phyloP scores from a whole-genome alignment of 331 rosid genomes.

The Quercus phellos region DNA sequence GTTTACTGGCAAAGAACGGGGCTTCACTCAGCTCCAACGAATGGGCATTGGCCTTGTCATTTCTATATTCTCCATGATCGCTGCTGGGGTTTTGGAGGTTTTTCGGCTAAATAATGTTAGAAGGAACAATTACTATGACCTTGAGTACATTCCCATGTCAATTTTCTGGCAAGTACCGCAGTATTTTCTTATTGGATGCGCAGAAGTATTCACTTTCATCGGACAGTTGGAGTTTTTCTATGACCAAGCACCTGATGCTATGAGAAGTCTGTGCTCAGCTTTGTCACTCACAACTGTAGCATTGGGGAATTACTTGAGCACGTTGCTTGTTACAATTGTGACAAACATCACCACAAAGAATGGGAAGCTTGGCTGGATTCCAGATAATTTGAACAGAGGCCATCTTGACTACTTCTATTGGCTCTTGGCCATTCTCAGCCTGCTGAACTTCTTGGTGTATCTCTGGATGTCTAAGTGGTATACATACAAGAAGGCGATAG shows the following conservation, averaged over 20 bases:
- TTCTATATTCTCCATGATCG: conserved; percentile 52
- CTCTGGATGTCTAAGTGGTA: conserved; percentile 56
- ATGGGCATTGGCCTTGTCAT: conserved; percentile 71
- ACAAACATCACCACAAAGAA: conserved; percentile 44
- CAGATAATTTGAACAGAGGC: conserved; percentile 63
- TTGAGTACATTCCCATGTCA: conserved; percentile 50
- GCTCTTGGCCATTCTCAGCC: conserved; percentile 58
- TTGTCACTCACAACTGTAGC: conserved; percentile 61
- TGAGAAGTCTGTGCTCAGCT: conserved; percentile 72
- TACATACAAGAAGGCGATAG: conserved; percentile 43
- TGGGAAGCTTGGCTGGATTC: conserved; percentile 73
- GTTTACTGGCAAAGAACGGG: conserved; percentile 57
- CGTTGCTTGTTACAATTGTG: conserved; percentile 58
- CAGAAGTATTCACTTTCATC: conserved; percentile 62
- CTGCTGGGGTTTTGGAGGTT: conserved; percentile 60
- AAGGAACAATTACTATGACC: conserved; percentile 48
- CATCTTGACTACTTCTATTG: conserved; percentile 74
- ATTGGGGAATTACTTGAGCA: conserved; percentile 61
- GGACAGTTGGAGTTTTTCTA: conserved; percentile 69
- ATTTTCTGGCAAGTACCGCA: conserved; percentile 81
- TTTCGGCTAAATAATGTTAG: conserved; percentile 38
- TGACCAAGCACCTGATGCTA: conserved; percentile 75
- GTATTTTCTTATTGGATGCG: conserved; percentile 67
- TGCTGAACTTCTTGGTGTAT: conserved; percentile 46
- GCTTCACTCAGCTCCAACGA: conserved; percentile 66